Base-by-base conservation (phyloP, 495 filamentous ascomycete species). In the Penicillium ochrochloron region DNA sequence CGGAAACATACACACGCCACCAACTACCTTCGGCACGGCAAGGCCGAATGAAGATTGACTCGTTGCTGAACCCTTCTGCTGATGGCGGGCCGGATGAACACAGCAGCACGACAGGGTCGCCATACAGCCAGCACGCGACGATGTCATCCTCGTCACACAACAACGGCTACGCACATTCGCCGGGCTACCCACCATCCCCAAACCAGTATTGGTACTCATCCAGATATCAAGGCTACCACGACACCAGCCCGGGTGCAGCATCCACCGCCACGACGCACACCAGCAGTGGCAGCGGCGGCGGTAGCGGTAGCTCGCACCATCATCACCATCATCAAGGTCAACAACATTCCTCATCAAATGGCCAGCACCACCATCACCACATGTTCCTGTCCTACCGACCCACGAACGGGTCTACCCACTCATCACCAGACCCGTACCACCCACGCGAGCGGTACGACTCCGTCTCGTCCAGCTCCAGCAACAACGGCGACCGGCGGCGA, bases 381-480 rank as follows among this genome's bases (percentile, higher is more conserved):
- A 70, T 71, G 65, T 73, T 73, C 63, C 59, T 73, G 4, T 60
- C 63, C 27, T 73, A 73, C 59, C 60, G 59, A 7, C 66, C 67
- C 27, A 52, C 61, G 33, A 56, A 56, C 11, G 61, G 74, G 14
- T 79, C 77, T 17, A 52, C 72, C 5, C 71, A 67, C 41, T 78
- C 75, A 14, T 77, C 74, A 3, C 78, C 78, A 51, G 73, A 73
- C 57, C 67, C 74, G 0, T 79, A 79, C 68, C 71, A 70, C 27
- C 61, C 69, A 3, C 76, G 78, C 39, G 78, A 80, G 39, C 75
- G 79, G 52, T 80, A 77, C 68, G 73, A 75, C 62, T 80, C 76
- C 17, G 78, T 79, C 62, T 79, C 78, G 31, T 81, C 78, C 69
- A 77, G 69, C 57, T 81, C 78, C 12, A 77, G 75, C 63, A 75